Conservation (phyloP, 1,284 basidiomycete genomes). For the Tylopilus sp. region DNA sequence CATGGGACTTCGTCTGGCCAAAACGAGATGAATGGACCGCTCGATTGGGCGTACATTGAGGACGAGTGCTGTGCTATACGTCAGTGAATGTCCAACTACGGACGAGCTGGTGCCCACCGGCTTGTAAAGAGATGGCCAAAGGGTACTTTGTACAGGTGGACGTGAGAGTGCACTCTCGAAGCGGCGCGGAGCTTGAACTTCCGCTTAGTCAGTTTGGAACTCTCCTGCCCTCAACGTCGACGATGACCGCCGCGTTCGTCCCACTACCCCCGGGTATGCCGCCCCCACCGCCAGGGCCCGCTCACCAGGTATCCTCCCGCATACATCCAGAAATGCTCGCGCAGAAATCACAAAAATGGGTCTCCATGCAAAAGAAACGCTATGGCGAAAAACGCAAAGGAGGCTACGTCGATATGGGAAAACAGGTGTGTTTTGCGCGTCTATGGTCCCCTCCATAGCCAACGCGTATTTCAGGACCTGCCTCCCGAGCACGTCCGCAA, state of each 20-base stretch:
- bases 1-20: background rate
- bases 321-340: slow-evolving; percentile 77
- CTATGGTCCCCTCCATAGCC: slow-evolving; percentile 11
- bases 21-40: background rate
- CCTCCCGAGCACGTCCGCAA: slow-evolving; percentile 94
- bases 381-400: slow-evolving; percentile 88
- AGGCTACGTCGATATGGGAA: slow-evolving; percentile 89
- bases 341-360: slow-evolving; percentile 91
- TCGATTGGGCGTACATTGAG: slow-evolving; percentile 1
- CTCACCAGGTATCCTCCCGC: slow-evolving; percentile 49
- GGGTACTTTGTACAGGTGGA: too few species aligned
- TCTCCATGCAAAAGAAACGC: slow-evolving; percentile 87
- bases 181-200: slow-evolving; percentile 27
- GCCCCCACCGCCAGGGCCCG: slow-evolving; percentile 57
- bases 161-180: too few species aligned
- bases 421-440: slow-evolving; percentile 59
- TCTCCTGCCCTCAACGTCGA: slow-evolving; percentile 31
- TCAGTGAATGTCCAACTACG: background rate
- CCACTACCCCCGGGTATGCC: slow-evolving; percentile 59
- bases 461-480: slow-evolving; percentile 53
- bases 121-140: too few species aligned
- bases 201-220: slow-evolving; percentile 32
- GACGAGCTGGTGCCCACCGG: too few species aligned
- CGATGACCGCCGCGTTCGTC: slow-evolving; percentile 33
- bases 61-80: background rate